A percentile compares a stretch with the other conserved stretches of the same genome.
Evolutionary conservation across 768 basidiomycete genomes (phyloP).

Genomic region (Lentinula lateritia): DNA sequence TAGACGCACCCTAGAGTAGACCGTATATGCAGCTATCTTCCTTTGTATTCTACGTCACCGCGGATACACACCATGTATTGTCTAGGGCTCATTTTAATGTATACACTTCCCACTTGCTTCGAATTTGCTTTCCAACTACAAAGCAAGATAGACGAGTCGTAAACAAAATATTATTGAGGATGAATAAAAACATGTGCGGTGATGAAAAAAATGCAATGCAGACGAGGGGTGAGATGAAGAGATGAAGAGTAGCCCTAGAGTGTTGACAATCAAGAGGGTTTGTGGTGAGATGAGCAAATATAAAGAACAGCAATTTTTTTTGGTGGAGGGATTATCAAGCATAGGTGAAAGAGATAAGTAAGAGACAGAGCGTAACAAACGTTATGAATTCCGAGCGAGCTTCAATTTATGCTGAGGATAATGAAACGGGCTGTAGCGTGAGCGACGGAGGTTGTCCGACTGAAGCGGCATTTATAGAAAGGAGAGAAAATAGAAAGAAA

Average conservation of each 20-base stretch:
- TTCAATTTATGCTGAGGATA: neutral
- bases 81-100: neutral
- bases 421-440: neutral
- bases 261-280: constrained; percentile 29
- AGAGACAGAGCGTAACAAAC: constrained; percentile 5
- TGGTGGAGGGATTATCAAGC: neutral
- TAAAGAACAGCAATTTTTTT: constrained; percentile 16
- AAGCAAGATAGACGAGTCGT: neutral
- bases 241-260: constrained; percentile 33
- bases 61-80: neutral
- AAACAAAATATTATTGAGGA: constrained; percentile 1
- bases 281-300: constrained; percentile 28
- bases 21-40: neutral
- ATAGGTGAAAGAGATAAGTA: constrained; percentile 13
- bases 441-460: constrained; percentile 10
- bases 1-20: neutral
- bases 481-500: constrained; percentile 11
- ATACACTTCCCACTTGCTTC: too few species aligned
- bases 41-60: neutral
- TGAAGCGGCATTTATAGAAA: neutral
- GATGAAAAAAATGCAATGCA: constrained; percentile 25
- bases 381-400: neutral
- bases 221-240: constrained; percentile 33
- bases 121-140: too few species aligned
- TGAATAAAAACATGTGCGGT: constrained; percentile 40